Evolutionary conservation across 192 early-diverging fungal species (phyloP), one percentile per base, ranked within the genome.

Genomic region (Endogone sp.): DNA sequence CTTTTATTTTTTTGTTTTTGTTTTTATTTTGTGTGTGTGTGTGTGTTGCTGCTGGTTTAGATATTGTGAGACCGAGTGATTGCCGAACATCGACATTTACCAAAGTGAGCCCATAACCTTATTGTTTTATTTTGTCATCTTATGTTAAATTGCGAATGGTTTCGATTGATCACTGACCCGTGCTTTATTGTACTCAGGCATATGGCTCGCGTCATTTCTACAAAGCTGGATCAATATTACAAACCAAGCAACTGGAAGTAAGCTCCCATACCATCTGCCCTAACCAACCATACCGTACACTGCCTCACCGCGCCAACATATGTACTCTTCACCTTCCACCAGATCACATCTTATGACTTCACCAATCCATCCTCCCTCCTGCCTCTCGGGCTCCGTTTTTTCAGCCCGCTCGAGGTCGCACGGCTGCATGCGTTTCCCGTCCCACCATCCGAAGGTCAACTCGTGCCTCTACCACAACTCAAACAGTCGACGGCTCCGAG

Each of bases 141-240:
- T 3, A 11, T 13, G 16, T 23, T 55, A 4, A 29, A 6, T 57
- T n/a, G 23, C 26, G 21, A 2, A 64, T 56, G 8, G 4, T 62
- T 63, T 44, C 57, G 62, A 82, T 91, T 63, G n/a, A n/a, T n/a
- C n/a, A n/a, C n/a, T n/a, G n/a, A n/a, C n/a, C n/a, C n/a, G n/a
- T n/a, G n/a, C n/a, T n/a, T n/a, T n/a, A n/a, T n/a, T n/a, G n/a
- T n/a, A 89, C 88, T n/a, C 85, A 95, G 81, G 85, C 89, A 9
- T 97, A 95, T 67, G 94, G 94, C 22, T 88, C 87, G 10, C 89
- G 88, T 65, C 89, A 94, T 62, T 79, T 94, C 11, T 84, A 89
- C 23, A 86, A 90, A 21, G 86, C 90, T 1, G 94, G 95, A 2
- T 91, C 92, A 21, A 82, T 93, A 25, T 68, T 95, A 28, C 90